Conservation (phyloP, 805 yeast genomes). For the Yarrowia keelungensis region DNA sequence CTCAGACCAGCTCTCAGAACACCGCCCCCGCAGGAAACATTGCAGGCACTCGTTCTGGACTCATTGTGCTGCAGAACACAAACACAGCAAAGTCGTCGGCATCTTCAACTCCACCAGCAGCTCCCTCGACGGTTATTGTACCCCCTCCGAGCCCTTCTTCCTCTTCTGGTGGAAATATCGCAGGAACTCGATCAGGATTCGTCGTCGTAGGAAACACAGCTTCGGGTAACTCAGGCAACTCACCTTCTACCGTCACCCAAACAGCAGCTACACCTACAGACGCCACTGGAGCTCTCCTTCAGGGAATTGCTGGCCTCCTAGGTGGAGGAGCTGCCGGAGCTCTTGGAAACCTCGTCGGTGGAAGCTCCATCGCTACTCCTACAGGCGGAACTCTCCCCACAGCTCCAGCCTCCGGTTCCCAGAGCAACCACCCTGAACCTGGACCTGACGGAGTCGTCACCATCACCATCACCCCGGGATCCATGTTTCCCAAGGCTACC, state of each 20-base stretch:
- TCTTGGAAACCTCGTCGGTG: not conserved
- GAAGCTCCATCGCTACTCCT: constrained; percentile 3
- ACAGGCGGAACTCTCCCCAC: constrained; percentile 4
- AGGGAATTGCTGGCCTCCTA: constrained; percentile 16
- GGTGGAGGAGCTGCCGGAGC: constrained; percentile 17
- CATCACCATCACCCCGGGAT: constrained; percentile 23
- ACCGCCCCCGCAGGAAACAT: constrained; percentile 3
- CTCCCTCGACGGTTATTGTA: not conserved
- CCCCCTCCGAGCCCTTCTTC: not conserved
- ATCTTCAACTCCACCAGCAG: not conserved
- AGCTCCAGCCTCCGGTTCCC: not conserved
- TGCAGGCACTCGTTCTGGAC: constrained; percentile 18
- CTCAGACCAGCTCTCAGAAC: not conserved
- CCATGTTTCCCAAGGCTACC: constrained; percentile 12
- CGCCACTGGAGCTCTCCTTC: constrained; percentile 14
- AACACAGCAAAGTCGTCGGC: not conserved
- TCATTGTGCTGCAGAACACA: constrained; percentile 17
- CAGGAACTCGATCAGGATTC: constrained; percentile 4
- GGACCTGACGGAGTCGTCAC: constrained; percentile 24
- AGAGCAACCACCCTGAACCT: not conserved
- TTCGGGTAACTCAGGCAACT: not conserved
- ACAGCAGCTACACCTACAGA: constrained; percentile 1
- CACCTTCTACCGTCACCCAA: not conserved
- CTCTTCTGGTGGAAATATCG: not conserved
- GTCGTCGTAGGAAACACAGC: constrained; percentile 10